Conservation (phyloP, 257 asterid genomes). For the Rehmannia glutinosa region DNA sequence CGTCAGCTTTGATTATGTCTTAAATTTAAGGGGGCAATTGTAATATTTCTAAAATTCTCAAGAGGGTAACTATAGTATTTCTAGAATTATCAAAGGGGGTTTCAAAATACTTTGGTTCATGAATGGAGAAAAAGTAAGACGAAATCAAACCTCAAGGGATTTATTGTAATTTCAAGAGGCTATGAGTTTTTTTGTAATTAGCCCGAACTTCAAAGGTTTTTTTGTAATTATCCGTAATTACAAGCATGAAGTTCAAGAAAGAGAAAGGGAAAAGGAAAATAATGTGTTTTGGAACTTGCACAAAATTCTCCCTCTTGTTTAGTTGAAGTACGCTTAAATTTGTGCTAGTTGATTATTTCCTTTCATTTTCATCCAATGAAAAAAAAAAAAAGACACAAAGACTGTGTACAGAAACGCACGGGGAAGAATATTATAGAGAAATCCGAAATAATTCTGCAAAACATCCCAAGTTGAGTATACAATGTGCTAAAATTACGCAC, state of each 20-base stretch:
- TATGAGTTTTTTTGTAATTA: too few species aligned
- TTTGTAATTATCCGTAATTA: too few species aligned
- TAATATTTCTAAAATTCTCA: too few species aligned
- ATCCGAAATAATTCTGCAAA: background rate
- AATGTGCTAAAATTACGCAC: slow-evolving; percentile 86
- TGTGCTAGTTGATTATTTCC: background rate
- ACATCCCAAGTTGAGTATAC: slow-evolving; percentile 37
- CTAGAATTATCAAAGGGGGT: too few species aligned
- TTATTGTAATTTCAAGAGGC: too few species aligned
- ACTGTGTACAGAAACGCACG: background rate
- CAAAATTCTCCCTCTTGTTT: background rate
- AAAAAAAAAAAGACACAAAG: background rate
- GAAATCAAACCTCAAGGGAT: too few species aligned
- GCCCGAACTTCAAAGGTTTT: too few species aligned
- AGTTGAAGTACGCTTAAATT: background rate
- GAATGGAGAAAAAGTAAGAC: too few species aligned
- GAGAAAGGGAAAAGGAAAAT: background rate
- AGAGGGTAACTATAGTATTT: too few species aligned
- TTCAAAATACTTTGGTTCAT: too few species aligned
- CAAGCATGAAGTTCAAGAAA: background rate
- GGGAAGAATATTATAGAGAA: slow-evolving; percentile 8
- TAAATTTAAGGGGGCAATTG: too few species aligned
- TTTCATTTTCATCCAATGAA: slow-evolving; percentile 2
- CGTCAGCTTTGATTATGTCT: too few species aligned
- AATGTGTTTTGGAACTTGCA: background rate